Percentiles rank a stretch among this genome's conserved stretches.
phyloP scores from a whole-genome alignment of 306 rosid species.

The Dalbergia oliveri region DNA sequence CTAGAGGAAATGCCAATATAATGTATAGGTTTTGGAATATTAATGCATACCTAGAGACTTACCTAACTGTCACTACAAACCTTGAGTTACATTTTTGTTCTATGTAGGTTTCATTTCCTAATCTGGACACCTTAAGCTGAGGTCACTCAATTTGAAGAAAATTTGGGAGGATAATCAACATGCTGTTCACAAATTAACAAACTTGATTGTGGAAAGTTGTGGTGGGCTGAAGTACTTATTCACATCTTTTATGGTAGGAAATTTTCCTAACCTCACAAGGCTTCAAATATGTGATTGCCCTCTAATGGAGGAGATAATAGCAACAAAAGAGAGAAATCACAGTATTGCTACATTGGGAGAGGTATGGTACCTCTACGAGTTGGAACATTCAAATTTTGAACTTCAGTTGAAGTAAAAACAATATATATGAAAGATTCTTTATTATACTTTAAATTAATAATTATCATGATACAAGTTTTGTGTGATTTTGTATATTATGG shows the following conservation, averaged over 20 bases:
- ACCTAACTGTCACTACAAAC: no score
- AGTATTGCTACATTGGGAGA: background rate
- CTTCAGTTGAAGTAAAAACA: no score
- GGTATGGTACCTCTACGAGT: background rate
- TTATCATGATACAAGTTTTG: background rate
- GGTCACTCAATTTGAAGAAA: conserved; percentile 2
- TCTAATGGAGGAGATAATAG: conserved; percentile 27
- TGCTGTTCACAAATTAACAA: no score
- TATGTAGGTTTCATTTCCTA: conserved; percentile 20
- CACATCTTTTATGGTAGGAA: background rate
- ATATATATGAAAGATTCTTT: no score
- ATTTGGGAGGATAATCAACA: conserved; percentile 2
- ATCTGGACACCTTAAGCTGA: conserved; percentile 31
- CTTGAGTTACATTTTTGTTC: no score
- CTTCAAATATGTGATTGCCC: conserved; percentile 6
- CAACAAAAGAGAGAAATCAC: background rate
- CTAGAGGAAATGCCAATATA: background rate
- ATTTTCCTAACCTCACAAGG: background rate
- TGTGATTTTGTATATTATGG: background rate
- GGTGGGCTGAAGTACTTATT: conserved; percentile 1
- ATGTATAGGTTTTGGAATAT: background rate
- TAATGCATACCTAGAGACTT: background rate
- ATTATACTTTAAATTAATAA: background rate
- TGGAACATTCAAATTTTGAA: background rate
- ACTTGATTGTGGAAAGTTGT: background rate